These are phyloP conservation scores for Aquilaria agallochum DNA, from an alignment of 441 rosid species.

Conservation along the genomic window DNA sequence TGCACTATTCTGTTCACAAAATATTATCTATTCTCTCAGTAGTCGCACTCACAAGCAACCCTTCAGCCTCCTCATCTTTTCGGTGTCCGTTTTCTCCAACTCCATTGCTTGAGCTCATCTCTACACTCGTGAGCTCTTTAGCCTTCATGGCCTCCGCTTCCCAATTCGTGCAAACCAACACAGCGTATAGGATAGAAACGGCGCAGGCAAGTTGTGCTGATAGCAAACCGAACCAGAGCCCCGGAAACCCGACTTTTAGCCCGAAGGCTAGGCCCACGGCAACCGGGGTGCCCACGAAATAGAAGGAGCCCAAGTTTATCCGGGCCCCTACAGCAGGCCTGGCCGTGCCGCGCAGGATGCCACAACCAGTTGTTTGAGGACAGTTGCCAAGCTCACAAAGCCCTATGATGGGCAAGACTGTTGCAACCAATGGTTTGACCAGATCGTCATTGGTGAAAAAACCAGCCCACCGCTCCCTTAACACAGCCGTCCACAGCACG, in stretches of 20 bases:
- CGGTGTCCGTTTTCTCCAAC: slow-evolving; percentile 18
- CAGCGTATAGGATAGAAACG: slow-evolving; percentile 55
- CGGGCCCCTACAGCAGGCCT: slow-evolving; percentile 78
- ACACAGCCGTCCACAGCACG: slow-evolving; percentile 69
- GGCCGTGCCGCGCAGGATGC: slow-evolving; percentile 83
- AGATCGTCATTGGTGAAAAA: slow-evolving; percentile 61
- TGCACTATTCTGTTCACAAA: slow-evolving; percentile 15
- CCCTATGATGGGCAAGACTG: slow-evolving; percentile 85
- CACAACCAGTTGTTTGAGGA: slow-evolving; percentile 97
- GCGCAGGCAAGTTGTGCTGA: slow-evolving; percentile 90
- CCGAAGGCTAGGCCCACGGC: slow-evolving; percentile 86
- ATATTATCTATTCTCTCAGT: slow-evolving; percentile 26
- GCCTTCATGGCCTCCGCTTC: slow-evolving; percentile 76
- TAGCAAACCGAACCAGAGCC: slow-evolving; percentile 86
- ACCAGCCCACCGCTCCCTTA: slow-evolving; percentile 72
- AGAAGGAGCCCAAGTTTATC: slow-evolving; percentile 77
- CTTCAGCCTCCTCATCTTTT: slow-evolving; percentile 36
- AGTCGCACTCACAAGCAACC: slow-evolving; percentile 40
- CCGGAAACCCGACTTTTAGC: slow-evolving; percentile 67
- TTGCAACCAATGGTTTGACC: slow-evolving; percentile 62
- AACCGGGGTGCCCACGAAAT: slow-evolving; percentile 90
- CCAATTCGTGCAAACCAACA: slow-evolving; percentile 74
- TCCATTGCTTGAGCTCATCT: slow-evolving; percentile 28
- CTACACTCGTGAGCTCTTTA: slow-evolving; percentile 48
- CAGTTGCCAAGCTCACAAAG: slow-evolving; percentile 92